These are phyloP conservation scores for Pleurotus sapidus DNA, from an alignment of 768 basidiomycete species.

Conservation along the genomic window DNA sequence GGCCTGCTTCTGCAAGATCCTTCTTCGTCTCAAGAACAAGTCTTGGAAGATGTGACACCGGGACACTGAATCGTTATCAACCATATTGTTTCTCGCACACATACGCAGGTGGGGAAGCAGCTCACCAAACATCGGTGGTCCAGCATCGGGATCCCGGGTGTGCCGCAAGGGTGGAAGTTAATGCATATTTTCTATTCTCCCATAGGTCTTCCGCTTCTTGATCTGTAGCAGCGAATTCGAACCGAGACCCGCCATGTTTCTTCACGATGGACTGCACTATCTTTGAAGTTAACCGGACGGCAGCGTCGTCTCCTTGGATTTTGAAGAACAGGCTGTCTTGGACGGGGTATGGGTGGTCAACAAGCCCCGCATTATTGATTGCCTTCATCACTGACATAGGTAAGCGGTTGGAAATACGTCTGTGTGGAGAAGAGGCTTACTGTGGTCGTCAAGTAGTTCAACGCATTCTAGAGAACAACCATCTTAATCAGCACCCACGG, in stretches of 20 bases:
- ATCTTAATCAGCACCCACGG: not conserved
- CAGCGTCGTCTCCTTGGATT: constrained; percentile 71
- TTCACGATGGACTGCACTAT: constrained; percentile 59
- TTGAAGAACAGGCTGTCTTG: constrained; percentile 89
- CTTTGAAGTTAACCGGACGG: constrained; percentile 56
- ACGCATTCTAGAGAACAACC: constrained; percentile 63
- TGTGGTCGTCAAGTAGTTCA: constrained; percentile 79
- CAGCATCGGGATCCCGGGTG: constrained; percentile 66
- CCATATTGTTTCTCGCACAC: not conserved
- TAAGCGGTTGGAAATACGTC: not conserved
- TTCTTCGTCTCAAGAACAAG: constrained; percentile 76
- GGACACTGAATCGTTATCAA: constrained; percentile 40
- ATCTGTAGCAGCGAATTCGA: constrained; percentile 72
- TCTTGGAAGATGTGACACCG: constrained; percentile 65
- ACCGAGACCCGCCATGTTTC: constrained; percentile 63
- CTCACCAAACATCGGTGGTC: constrained; percentile 90
- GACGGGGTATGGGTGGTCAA: constrained; percentile 60
- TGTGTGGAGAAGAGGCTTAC: constrained; percentile 30
- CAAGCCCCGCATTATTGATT: constrained; percentile 64
- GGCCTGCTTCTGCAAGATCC: constrained; percentile 59
- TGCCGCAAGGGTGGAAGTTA: constrained; percentile 67
- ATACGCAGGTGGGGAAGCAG: constrained; percentile 14
- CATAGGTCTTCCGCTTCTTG: constrained; percentile 77
- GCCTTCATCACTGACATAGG: constrained; percentile 67
- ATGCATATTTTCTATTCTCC: constrained; percentile 83